Evolutionary conservation across 768 basidiomycete species (phyloP).

Genomic region (Rhodocollybia butyracea): DNA sequence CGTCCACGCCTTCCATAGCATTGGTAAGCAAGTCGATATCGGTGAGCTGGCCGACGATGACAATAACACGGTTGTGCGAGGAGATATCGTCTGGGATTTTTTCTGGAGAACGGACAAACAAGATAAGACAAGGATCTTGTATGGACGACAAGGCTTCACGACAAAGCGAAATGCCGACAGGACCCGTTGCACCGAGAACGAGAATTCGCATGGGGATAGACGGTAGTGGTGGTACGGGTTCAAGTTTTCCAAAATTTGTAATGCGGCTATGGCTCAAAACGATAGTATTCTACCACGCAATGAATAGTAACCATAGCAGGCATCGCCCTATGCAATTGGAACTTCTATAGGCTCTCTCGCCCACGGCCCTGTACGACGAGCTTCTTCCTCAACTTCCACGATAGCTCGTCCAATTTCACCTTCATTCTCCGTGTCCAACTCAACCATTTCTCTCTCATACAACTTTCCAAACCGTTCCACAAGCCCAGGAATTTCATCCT

Average conservation of each 20-base stretch:
- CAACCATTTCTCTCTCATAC: constrained; percentile 47
- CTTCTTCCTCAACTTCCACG: constrained; percentile 42
- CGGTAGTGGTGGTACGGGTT: background rate
- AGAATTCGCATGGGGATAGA: constrained; percentile 46
- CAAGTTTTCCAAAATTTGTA: background rate
- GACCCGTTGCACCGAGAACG: constrained; percentile 70
- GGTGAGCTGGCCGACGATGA: constrained; percentile 55
- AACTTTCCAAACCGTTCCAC: constrained; percentile 42
- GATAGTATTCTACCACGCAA: no score
- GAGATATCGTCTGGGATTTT: constrained; percentile 55
- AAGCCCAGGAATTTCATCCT: constrained; percentile 50
- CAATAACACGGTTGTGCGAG: constrained; percentile 38
- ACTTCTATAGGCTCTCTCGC: background rate
- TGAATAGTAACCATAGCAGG: background rate
- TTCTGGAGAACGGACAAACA: constrained; percentile 62
- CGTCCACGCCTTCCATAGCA: constrained; percentile 55
- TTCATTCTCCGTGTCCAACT: constrained; percentile 37
- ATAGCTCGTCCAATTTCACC: constrained; percentile 50
- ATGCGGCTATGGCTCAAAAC: no score
- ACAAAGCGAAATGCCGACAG: constrained; percentile 53
- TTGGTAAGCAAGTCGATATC: constrained; percentile 45
- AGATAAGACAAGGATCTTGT: constrained; percentile 39
- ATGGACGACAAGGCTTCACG: constrained; percentile 47
- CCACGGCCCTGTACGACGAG: constrained; percentile 41
- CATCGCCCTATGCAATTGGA: background rate